Conservation (phyloP, 108 stramenopile species). For the Hondaea fermentalgiana region DNA sequence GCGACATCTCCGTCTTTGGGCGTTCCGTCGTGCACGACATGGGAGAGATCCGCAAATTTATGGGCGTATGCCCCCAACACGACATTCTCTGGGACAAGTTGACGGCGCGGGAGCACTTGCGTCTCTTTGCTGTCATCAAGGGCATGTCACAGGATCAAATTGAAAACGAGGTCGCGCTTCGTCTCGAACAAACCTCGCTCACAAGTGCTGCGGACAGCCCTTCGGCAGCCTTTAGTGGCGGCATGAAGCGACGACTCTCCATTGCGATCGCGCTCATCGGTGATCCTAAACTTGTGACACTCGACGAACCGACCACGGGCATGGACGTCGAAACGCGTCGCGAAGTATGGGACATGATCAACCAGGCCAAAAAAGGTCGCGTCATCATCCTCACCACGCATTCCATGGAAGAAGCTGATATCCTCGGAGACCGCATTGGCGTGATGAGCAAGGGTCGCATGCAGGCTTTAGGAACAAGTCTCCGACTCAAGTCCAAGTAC, state of each 20-base stretch:
- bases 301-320: slow-evolving; percentile 38
- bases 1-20: slow-evolving; percentile 33
- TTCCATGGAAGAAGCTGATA: slow-evolving; percentile 77
- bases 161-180: neutral
- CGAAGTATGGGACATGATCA: slow-evolving; percentile 32
- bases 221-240: slow-evolving; percentile 51
- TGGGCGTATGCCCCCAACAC: slow-evolving; percentile 86
- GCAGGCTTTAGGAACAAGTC: slow-evolving; percentile 67
- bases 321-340: slow-evolving; percentile 36
- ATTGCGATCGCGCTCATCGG: slow-evolving; percentile 37
- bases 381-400: slow-evolving; percentile 58
- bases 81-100: slow-evolving; percentile 75
- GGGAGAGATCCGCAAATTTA: neutral
- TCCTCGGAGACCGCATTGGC: slow-evolving; percentile 81
- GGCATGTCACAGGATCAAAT: slow-evolving; percentile 10
- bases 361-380: slow-evolving; percentile 51
- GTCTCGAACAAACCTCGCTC: slow-evolving; percentile 40
- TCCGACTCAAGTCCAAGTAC: slow-evolving; percentile 59
- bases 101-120: slow-evolving; percentile 75
- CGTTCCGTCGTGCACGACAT: slow-evolving; percentile 3
- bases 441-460: slow-evolving; percentile 88
- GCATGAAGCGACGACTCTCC: slow-evolving; percentile 36
- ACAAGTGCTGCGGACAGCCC: slow-evolving; percentile 37
- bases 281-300: slow-evolving; percentile 21
- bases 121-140: slow-evolving; percentile 67